These are phyloP conservation scores for Diaporthe aspalathi DNA, from an alignment of 2,329 filamentous ascomycete genomes.

Conservation along the genomic window DNA sequence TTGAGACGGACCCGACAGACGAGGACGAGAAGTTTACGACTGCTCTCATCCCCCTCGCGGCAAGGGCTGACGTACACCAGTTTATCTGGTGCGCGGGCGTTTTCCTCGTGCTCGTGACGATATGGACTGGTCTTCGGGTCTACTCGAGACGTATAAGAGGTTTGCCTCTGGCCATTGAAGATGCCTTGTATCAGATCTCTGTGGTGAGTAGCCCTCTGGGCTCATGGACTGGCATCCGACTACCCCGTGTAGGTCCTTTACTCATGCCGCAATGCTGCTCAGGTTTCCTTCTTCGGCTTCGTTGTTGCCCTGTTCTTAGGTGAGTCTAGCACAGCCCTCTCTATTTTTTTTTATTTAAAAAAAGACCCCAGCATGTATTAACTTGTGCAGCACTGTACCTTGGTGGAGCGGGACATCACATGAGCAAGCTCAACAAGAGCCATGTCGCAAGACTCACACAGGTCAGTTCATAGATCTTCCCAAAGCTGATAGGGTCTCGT, in stretches of 20 bases:
- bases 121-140: constrained; percentile 33
- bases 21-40: constrained; percentile 7
- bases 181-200: constrained; percentile 25
- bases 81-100: constrained; percentile 34
- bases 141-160: constrained; percentile 28
- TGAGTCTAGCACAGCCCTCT: neutral
- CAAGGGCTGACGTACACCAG: constrained; percentile 1
- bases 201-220: neutral
- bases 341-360: too few relatives aligned
- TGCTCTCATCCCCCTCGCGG: constrained; percentile 26
- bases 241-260: neutral
- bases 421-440: constrained; percentile 21
- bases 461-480: neutral
- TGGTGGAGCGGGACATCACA: constrained; percentile 32
- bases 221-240: neutral
- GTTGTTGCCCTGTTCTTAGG: constrained; percentile 24
- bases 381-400: constrained; percentile 13
- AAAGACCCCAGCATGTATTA: neutral
- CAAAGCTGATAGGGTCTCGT: neutral
- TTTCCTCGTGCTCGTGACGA: constrained; percentile 22
- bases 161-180: constrained; percentile 23
- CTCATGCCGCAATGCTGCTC: neutral
- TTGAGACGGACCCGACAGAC: neutral
- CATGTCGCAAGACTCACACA: constrained; percentile 34
- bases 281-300: constrained; percentile 31